Base-by-base conservation (phyloP, 1,139 yeast species). In the Hemisphaericaspora lyxosophila region DNA sequence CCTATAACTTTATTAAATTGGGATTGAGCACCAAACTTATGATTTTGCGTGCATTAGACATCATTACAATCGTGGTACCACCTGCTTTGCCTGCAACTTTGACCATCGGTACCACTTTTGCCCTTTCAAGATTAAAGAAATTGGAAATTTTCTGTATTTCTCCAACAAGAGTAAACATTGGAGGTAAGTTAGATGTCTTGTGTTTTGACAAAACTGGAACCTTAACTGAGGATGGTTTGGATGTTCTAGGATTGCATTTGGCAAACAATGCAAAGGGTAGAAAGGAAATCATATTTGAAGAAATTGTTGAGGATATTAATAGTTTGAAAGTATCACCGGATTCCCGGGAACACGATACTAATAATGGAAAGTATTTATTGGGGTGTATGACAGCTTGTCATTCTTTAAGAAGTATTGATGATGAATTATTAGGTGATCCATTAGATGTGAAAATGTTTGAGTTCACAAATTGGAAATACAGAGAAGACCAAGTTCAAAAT, bases 201-300 rank as follows among this genome's bases (percentile, higher is more conserved):
- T 88, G 96, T 53, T 92, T 94, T 62, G 99, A 92, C 64, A 92
- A 92, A 57, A 92, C 99, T 0, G 99, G 99, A 1, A 92, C 99
- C 0, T 69, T 92, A 48, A 92, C 99, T 0, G 98, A 92, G 57
- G 98, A 92, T 59, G 98, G 97, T 0, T 68, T 92, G 34, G 97
- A 90, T 58, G 88, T 94, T 5, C 70, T 89, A 52, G 98, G 98
- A 3, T 80, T 90, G 12, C 95, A 87, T 52, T 62, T 83, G 5
- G 73, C 78, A 2, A 67, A 73, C 31, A 73, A 74, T 42, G 80
- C 78, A 1, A 44, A 48, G 9, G 82, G 80, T 15, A 62, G 81
- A 44, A 73, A 75, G 46, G 79, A 67, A 45, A 71, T 68, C 31
- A 60, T 67, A 5, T 82, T 84, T 54, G 74, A 75, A 31, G 74